phyloP scores from a whole-genome alignment of 305 asterid species.

The Solanum hybrid region DNA sequence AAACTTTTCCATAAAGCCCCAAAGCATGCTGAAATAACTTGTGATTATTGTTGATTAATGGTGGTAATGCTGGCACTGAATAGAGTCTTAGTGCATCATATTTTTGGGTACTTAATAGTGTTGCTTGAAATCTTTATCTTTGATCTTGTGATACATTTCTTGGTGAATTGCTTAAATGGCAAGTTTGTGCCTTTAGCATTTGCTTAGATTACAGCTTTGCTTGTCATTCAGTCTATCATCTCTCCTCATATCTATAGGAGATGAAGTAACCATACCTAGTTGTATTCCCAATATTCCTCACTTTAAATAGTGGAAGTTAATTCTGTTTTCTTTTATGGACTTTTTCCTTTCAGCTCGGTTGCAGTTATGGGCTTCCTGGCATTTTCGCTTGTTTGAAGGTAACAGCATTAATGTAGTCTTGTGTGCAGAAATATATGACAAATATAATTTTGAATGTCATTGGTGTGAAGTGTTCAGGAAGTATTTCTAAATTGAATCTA shows the following conservation, averaged over 20 bases:
- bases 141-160: neutral
- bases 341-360: constrained; percentile 21
- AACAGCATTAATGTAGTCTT: neutral
- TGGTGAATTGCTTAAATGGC: neutral
- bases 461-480: neutral
- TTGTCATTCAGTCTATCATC: neutral
- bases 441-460: neutral
- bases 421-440: neutral
- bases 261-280: neutral
- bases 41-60: neutral
- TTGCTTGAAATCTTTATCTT: neutral
- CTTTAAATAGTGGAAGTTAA: neutral
- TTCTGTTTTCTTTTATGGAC: neutral
- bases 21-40: neutral
- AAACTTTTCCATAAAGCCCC: neutral
- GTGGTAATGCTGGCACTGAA: neutral
- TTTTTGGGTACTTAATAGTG: neutral
- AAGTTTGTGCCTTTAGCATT: neutral
- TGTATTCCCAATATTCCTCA: neutral
- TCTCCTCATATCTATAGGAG: neutral
- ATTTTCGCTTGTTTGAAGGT: constrained; percentile 32
- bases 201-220: neutral
- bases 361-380: constrained; percentile 27
- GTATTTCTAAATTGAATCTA: neutral
- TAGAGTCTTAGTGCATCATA: neutral